These are phyloP conservation scores for Inga laurina DNA, from an alignment of 306 rosid genomes.

Conservation along the genomic window DNA sequence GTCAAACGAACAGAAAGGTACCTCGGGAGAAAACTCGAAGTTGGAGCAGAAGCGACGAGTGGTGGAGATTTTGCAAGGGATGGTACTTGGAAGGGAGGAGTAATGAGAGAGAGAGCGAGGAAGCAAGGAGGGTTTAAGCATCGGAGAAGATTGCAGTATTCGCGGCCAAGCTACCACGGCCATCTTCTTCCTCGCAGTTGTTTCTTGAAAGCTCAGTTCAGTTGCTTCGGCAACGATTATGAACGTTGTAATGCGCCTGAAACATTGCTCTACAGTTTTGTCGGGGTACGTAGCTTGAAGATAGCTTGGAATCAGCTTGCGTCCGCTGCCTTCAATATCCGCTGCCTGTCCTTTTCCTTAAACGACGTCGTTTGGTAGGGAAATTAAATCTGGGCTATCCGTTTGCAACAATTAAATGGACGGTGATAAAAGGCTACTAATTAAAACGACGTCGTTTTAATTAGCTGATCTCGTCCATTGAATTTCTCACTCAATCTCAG, in stretches of 20 bases:
- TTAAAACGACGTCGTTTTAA: too few species aligned
- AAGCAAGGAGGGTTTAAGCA: conserved; percentile 37
- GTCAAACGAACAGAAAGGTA: neutral
- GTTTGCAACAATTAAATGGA: too few species aligned
- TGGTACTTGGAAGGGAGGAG: neutral
- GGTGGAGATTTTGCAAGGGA: conserved; percentile 38
- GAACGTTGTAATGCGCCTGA: neutral
- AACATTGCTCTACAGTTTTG: neutral
- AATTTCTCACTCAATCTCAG: too few species aligned
- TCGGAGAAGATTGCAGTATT: conserved; percentile 40
- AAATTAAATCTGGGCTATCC: too few species aligned
- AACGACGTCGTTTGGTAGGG: too few species aligned
- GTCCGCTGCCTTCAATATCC: too few species aligned
- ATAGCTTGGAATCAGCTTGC: too few species aligned
- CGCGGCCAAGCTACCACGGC: conserved; percentile 52
- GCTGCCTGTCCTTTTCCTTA: too few species aligned
- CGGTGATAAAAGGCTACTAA: too few species aligned
- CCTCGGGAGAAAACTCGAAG: conserved; percentile 48
- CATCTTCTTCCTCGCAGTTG: conserved; percentile 30
- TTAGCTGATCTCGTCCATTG: too few species aligned
- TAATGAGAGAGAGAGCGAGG: conserved; percentile 1
- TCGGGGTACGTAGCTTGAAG: neutral
- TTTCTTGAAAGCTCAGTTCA: neutral
- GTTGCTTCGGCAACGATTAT: neutral
- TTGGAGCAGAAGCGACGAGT: conserved; percentile 50